These are phyloP conservation scores for Plasmodium gonderi DNA, from an alignment of 169 alveolate species.

Conservation along the genomic window DNA sequence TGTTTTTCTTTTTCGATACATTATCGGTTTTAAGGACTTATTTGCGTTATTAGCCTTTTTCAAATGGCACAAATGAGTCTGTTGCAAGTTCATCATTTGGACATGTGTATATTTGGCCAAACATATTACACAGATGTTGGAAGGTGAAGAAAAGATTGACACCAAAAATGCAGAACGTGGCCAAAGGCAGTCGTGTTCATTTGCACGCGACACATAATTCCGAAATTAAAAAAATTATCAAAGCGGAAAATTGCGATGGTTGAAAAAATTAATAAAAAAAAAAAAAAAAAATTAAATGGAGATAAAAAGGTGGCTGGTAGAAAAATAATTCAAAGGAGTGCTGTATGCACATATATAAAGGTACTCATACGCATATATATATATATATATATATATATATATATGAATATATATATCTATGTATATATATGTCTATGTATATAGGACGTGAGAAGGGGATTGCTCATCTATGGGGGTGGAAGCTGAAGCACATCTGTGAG, in stretches of 20 bases:
- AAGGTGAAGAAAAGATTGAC: not conserved
- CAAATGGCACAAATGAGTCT: constrained; percentile 43
- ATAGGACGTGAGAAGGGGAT: too few species aligned
- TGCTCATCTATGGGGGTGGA: too few species aligned
- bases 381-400: too few species aligned
- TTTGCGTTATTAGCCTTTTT: not conserved
- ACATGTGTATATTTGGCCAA: not conserved
- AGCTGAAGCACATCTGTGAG: not conserved
- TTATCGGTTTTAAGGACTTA: constrained; percentile 7
- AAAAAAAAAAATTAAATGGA: not conserved
- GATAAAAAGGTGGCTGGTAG: not conserved
- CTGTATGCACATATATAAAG: not conserved
- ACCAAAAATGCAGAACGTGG: not conserved
- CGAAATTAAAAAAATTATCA: too few species aligned
- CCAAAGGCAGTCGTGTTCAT: not conserved
- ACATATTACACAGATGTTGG: not conserved
- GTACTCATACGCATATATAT: not conserved
- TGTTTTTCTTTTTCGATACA: constrained; percentile 1
- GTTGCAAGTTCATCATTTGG: constrained; percentile 3
- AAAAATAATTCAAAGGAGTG: not conserved
- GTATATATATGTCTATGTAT: too few species aligned
- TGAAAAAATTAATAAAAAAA: not conserved
- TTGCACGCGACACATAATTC: too few species aligned
- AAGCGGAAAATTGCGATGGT: not conserved
- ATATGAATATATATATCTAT: too few species aligned